A percentile compares a stretch with the other conserved stretches of the same genome.
Conservation (phyloP, 2,329 filamentous ascomycete species). For the Gliomastix tumulicola region DNA sequence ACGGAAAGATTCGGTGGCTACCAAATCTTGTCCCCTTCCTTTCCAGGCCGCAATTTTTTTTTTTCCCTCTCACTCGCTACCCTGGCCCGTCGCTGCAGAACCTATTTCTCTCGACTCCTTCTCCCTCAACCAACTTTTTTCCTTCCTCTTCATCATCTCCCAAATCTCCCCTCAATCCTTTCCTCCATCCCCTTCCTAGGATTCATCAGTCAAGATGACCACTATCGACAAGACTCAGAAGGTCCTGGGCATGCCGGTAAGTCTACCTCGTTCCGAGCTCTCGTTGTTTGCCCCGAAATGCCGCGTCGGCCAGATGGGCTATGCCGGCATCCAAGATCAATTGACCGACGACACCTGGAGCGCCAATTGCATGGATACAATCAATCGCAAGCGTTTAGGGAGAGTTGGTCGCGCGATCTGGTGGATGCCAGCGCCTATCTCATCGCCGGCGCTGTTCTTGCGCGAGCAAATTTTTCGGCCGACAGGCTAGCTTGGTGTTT, state of each 20-base stretch:
- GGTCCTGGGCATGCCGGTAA: conserved; percentile 64
- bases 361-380: too few relatives aligned
- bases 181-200: conserved; percentile 35
- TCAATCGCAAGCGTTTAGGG: too few relatives aligned
- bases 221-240: conserved; percentile 44
- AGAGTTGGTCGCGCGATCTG: too few relatives aligned
- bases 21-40: conserved; percentile 37
- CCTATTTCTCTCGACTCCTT: conserved; percentile 34
- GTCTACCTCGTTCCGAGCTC: conserved; percentile 19
- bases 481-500: too few relatives aligned
- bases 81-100: conserved; percentile 36
- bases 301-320: conserved; percentile 1
- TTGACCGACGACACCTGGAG: too few relatives aligned
- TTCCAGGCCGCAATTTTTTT: conserved; percentile 44
- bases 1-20: conserved; percentile 51
- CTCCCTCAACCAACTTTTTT: conserved; percentile 26
- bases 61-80: conserved; percentile 30
- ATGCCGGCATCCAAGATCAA: conserved; percentile 3
- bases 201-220: conserved; percentile 46
- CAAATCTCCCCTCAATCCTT: conserved; percentile 58
- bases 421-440: too few relatives aligned
- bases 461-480: too few relatives aligned
- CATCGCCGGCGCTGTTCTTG: too few relatives aligned
- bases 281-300: not conserved
- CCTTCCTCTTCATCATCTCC: conserved; percentile 33